Base-by-base conservation (phyloP, 2,329 filamentous ascomycete species). In the Coleophoma cylindrospora region DNA sequence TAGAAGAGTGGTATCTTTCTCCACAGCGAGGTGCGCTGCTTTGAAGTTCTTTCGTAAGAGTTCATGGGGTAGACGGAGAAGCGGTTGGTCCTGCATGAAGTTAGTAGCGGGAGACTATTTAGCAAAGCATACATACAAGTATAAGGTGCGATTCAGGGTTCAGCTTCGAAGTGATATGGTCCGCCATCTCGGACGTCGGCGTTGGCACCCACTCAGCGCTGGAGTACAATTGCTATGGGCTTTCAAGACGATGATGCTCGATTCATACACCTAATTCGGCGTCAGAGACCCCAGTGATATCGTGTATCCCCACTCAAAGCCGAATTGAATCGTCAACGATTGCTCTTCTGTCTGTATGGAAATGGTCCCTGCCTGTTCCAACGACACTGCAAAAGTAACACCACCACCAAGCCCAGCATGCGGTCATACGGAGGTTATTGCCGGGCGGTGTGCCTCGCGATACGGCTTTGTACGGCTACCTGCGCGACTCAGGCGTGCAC, bases 11-110 rank as follows among this genome's bases (percentile, higher is more conserved):
- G 80, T 82, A 59, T 88, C 83, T 64, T 84, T 86, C 65, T 92
- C 88, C 66, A 91, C 81, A 56, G 81, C 75, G 63, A 86, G 84
- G 66, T 91, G 88, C 40, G 87, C 87, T 3, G 86, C 83, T 62
- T 95, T 94, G 72, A 97, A 95, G 72, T 95, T 97, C 68, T 94
- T 92, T 50, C 91, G 87, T 19, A 95, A 84, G 50, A 96, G 86
- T 67, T 97, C 94, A 70, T 92, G 87, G 15, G 94, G 94, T 19
- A 97, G 83, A 34, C 91, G 90, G 58, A 99, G 83, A 57, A 97
- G 87, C 4, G 92, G 87, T 79, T 97, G 92, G 65, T 99, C 94
- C 91, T 92, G 57, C 19, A 27, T 45, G 33, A 43, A 41, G 46
- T 49, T 44, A 45, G 40, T 47, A 40, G 41, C 22, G 55, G 40